Evolutionary conservation across 2,329 filamentous ascomycete genomes (phyloP).

Genomic region (Colletotrichum sp.): DNA sequence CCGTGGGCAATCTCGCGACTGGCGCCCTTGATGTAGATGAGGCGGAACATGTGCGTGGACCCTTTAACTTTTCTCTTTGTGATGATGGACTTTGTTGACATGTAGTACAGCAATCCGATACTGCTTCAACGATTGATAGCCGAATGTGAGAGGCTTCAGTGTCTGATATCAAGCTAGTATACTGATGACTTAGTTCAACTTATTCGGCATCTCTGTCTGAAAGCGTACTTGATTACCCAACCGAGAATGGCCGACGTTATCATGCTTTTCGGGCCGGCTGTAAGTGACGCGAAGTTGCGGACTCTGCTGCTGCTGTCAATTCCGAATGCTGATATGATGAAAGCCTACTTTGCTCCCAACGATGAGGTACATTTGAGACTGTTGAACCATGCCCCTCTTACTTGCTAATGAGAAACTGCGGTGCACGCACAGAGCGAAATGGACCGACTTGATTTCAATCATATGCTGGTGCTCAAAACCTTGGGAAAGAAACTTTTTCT

Average conservation of each 20-base stretch:
- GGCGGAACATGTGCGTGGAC: no score
- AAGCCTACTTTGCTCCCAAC: slow-evolving; percentile 36
- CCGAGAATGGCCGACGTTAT: not conserved
- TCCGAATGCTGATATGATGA: not conserved
- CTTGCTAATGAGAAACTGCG: not conserved
- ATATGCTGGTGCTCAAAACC: not conserved
- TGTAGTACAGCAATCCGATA: not conserved
- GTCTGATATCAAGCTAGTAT: not conserved
- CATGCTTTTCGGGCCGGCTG: not conserved
- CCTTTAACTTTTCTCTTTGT: no score
- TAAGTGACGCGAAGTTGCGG: not conserved
- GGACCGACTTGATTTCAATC: not conserved
- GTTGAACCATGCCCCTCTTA: not conserved
- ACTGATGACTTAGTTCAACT: not conserved
- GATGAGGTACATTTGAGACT: slow-evolving; percentile 29
- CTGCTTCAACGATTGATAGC: not conserved
- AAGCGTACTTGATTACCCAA: not conserved
- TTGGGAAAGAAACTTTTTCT: not conserved
- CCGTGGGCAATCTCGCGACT: no score
- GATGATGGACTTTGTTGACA: no score
- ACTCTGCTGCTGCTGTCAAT: not conserved
- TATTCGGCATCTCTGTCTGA: not conserved
- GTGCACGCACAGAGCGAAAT: not conserved
- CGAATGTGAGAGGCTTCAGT: not conserved
- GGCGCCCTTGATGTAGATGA: no score